phyloP scores from a whole-genome alignment of 441 rosid genomes.

The Populus hybrid region DNA sequence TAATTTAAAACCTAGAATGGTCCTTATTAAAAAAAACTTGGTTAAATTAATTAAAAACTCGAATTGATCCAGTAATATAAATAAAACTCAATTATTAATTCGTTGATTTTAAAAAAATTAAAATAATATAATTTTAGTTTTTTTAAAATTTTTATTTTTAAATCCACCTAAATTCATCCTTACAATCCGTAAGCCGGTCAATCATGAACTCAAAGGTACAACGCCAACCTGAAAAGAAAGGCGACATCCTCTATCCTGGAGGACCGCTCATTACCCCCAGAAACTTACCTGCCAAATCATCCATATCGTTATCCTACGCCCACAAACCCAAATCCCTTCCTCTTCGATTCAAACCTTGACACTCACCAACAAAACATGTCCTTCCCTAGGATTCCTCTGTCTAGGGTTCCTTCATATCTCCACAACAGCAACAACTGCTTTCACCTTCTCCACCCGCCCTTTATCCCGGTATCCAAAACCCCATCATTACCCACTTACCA shows the following conservation, averaged over 20 bases:
- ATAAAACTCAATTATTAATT: too few relatives aligned
- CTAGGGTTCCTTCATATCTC: slow-evolving; percentile 18
- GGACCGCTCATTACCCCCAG: background rate
- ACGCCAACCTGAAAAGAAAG: too few relatives aligned
- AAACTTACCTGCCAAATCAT: background rate
- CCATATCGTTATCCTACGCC: background rate
- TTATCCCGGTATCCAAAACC: background rate
- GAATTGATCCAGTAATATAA: too few relatives aligned
- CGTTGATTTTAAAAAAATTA: background rate
- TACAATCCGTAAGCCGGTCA: too few relatives aligned
- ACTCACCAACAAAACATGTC: slow-evolving; percentile 24
- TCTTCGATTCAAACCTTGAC: background rate
- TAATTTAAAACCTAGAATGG: too few relatives aligned
- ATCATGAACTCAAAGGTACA: too few relatives aligned
- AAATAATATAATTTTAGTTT: too few relatives aligned
- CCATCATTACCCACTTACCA: slow-evolving; percentile 1
- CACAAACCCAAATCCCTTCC: background rate
- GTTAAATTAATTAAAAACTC: too few relatives aligned
- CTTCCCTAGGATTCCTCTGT: slow-evolving; percentile 30
- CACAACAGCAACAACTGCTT: background rate
- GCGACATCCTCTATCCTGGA: too few relatives aligned
- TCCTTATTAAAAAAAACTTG: background rate
- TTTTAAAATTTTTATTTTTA: too few relatives aligned
- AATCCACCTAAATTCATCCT: background rate
- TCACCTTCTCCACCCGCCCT: slow-evolving; percentile 9